Base-by-base conservation (phyloP, 2,329 filamentous ascomycete species). In the Escovopsis sp. region DNA sequence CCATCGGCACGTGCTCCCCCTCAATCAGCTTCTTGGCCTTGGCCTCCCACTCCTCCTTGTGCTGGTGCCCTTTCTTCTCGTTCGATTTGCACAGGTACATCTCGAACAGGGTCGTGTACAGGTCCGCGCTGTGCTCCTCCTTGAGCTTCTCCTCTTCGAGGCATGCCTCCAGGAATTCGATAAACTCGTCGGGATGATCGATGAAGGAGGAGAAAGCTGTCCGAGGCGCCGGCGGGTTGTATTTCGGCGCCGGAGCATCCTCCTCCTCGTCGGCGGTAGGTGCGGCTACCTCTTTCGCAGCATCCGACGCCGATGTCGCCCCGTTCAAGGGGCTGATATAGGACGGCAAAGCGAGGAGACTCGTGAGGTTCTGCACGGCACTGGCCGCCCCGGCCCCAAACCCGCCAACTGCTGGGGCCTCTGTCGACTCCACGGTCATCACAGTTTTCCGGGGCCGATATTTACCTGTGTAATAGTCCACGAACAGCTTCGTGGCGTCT, bases 121-220 rank as follows among this genome's bases (percentile, higher is more conserved):
- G 70, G 59, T 98, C 93, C 2, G 81, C 75, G 48, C 79, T 83
- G 56, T 95, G 84, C 8, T 77, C 72, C 33, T 83, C 70, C 18
- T 77, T 77, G n/a, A 94, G 62, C 19, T 74, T 72, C 18, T 78
- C 69, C 45, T 87, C 80, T 40, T 79, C 67, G 5, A 94, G 73
- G 47, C 89, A 88, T 5, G 87, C 86, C 61, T 98, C 89, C 0
- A 98, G 69, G 57, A 98, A 98, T 12, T 78, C 68, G 48, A 96
- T 89, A 53, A 98, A 96, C 55, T 95, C 80, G 45, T 88, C 77
- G 0, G 91, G 75, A 56, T 95, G 88, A 54, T 95, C 89, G 46
- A 98, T 88, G 55, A 98, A 98, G 0, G 85, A 89, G 2, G 91
- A 95, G 54, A 98, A 98, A 0, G 91, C 89, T 2, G 82, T 87